Evolutionary conservation across 345 rosid genomes (phyloP).

Genomic region (Brassica nigra): DNA sequence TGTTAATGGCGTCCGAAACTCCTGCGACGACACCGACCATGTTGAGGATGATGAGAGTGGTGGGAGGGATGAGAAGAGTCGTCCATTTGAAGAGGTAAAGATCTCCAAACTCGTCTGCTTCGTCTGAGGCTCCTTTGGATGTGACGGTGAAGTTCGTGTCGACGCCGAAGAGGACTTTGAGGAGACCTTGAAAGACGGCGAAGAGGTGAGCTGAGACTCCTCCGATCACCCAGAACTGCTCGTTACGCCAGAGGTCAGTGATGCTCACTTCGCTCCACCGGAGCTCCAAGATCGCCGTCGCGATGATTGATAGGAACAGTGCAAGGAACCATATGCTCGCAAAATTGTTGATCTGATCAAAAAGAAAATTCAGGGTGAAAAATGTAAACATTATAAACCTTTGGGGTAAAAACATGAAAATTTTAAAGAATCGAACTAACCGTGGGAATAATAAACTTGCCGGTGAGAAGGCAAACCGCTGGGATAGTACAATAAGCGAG

Average conservation of each 20-base stretch:
- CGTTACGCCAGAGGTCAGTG: slow-evolving; percentile 91
- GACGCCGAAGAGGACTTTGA: slow-evolving; percentile 90
- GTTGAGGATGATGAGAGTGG: slow-evolving; percentile 85
- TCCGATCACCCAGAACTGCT: slow-evolving; percentile 97
- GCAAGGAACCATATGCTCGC: slow-evolving; percentile 93
- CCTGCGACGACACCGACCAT: slow-evolving; percentile 94
- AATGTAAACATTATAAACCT: neutral
- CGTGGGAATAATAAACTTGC: slow-evolving; percentile 91
- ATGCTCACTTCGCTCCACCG: slow-evolving; percentile 93
- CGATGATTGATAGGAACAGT: slow-evolving; percentile 83
- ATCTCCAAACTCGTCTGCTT: slow-evolving; percentile 70
- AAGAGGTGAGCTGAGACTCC: slow-evolving; percentile 97
- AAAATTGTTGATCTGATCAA: slow-evolving; percentile 67
- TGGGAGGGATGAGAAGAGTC: slow-evolving; percentile 91
- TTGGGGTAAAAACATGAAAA: neutral
- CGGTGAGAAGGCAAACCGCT: slow-evolving; percentile 93
- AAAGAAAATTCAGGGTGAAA: neutral
- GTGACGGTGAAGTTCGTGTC: slow-evolving; percentile 98
- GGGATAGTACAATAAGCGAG: slow-evolving; percentile 93
- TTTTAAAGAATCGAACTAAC: slow-evolving; percentile 42
- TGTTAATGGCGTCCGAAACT: slow-evolving; percentile 82
- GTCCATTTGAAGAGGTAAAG: slow-evolving; percentile 99
- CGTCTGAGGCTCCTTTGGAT: slow-evolving; percentile 71
- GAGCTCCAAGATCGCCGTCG: slow-evolving; percentile 81
- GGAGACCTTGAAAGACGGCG: slow-evolving; percentile 94